phyloP scores from a whole-genome alignment of 805 yeast genomes.

The Spathaspora girioi region DNA sequence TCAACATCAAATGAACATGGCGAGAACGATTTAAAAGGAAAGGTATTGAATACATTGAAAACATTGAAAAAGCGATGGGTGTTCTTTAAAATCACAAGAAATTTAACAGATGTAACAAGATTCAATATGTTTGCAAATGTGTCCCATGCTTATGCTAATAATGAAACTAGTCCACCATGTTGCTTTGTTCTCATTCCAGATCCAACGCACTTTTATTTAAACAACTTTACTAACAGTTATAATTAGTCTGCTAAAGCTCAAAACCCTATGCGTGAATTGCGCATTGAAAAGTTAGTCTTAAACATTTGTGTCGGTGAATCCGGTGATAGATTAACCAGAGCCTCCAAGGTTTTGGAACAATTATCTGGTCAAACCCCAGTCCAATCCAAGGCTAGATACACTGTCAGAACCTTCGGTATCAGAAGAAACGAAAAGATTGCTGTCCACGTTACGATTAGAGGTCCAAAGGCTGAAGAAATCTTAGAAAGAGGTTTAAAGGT shows the following conservation, averaged over 20 bases:
- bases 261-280: slow-evolving; percentile 98
- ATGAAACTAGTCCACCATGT: neutral
- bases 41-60: no score
- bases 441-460: slow-evolving; percentile 98
- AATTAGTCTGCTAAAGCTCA: slow-evolving; percentile 46
- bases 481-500: slow-evolving; percentile 99
- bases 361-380: slow-evolving; percentile 99
- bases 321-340: slow-evolving; percentile 99
- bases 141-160: no score
- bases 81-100: no score
- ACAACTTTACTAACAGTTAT: neutral
- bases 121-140: no score
- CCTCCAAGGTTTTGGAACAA: slow-evolving; percentile 99
- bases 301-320: slow-evolving; percentile 99
- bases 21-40: no score
- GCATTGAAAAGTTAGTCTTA: slow-evolving; percentile 98
- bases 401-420: slow-evolving; percentile 99
- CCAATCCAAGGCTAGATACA: slow-evolving; percentile 99
- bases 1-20: no score
- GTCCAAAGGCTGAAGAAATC: slow-evolving; percentile 95
- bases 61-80: no score
- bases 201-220: neutral
- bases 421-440: slow-evolving; percentile 99
- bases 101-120: no score
- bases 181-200: no score